These are phyloP conservation scores for Mayamaea pseudoterrestris DNA, from an alignment of 108 stramenopile genomes.

Conservation along the genomic window DNA sequence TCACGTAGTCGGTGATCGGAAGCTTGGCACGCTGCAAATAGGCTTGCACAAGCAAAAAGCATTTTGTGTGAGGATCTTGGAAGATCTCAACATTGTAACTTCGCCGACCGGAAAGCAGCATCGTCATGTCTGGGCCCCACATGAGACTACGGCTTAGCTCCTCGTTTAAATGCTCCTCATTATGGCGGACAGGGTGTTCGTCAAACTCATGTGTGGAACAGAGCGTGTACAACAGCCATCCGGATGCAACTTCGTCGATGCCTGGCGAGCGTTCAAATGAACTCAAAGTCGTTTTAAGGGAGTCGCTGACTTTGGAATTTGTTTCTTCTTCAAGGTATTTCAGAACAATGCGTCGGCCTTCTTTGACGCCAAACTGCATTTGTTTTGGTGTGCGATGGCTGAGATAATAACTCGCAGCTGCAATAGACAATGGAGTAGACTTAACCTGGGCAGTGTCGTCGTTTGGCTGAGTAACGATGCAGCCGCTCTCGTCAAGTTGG, in stretches of 20 bases:
- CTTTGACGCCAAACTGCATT: slow-evolving; percentile 50
- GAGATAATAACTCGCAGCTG: slow-evolving; percentile 91
- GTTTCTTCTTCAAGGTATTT: slow-evolving; percentile 3
- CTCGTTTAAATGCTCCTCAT: slow-evolving; percentile 91
- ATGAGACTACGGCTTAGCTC: slow-evolving; percentile 74
- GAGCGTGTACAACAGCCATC: slow-evolving; percentile 56
- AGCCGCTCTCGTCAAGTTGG: slow-evolving; percentile 64
- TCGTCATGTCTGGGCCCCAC: slow-evolving; percentile 60
- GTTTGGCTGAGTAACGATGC: slow-evolving; percentile 43
- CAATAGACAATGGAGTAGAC: slow-evolving; percentile 63
- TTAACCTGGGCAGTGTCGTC: slow-evolving; percentile 17
- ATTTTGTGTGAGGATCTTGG: slow-evolving; percentile 86
- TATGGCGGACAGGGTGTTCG: slow-evolving; percentile 97
- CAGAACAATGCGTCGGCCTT: slow-evolving; percentile 26
- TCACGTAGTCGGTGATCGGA: slow-evolving; percentile 96
- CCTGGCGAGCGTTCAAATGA: slow-evolving; percentile 3
- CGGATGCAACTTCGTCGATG: slow-evolving; percentile 35
- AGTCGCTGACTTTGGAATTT: not conserved
- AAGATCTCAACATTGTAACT: slow-evolving; percentile 46
- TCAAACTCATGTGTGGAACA: slow-evolving; percentile 84
- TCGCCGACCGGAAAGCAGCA: slow-evolving; percentile 15
- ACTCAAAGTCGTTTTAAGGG: not conserved
- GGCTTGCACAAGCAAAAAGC: slow-evolving; percentile 90
- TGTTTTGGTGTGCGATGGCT: slow-evolving; percentile 66
- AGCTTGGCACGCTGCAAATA: slow-evolving; percentile 65